Evolutionary conservation across 2,329 filamentous ascomycete genomes (phyloP).

Genomic region (Helminthosporium solani): DNA sequence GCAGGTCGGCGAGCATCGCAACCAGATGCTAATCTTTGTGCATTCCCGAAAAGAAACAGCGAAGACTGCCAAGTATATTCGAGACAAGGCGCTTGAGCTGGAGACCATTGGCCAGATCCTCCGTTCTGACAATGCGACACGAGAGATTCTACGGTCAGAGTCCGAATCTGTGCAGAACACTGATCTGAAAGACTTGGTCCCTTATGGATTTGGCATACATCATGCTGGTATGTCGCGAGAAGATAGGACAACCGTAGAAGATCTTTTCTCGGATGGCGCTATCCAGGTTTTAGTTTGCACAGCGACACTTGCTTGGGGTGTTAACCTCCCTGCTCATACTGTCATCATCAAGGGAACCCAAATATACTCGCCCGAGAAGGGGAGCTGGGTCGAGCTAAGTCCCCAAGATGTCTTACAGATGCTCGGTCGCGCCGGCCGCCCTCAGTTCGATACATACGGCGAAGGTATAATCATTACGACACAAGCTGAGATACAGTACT

Average conservation of each 20-base stretch:
- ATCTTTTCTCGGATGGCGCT: slow-evolving; percentile 85
- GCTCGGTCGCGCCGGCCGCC: slow-evolving; percentile 93
- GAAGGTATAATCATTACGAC: slow-evolving; percentile 99
- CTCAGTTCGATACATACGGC: slow-evolving; percentile 95
- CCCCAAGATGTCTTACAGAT: slow-evolving; percentile 98
- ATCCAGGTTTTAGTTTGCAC: slow-evolving; percentile 97
- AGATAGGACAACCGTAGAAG: slow-evolving; percentile 94
- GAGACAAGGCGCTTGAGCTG: slow-evolving; percentile 94
- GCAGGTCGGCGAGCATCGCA: slow-evolving; percentile 86
- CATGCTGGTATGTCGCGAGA: slow-evolving; percentile 95
- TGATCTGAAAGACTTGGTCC: slow-evolving; percentile 89
- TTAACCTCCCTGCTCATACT: slow-evolving; percentile 95
- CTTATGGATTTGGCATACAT: slow-evolving; percentile 97
- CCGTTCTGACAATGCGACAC: slow-evolving; percentile 85
- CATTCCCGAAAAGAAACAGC: slow-evolving; percentile 98
- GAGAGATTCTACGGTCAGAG: slow-evolving; percentile 84
- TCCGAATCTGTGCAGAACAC: slow-evolving; percentile 78
- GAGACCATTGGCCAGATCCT: slow-evolving; percentile 97
- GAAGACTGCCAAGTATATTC: slow-evolving; percentile 93
- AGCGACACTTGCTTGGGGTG: slow-evolving; percentile 97
- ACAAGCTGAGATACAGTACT: slow-evolving; percentile 93
- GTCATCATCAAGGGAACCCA: slow-evolving; percentile 99
- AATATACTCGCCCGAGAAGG: slow-evolving; percentile 97
- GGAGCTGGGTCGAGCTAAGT: slow-evolving; percentile 96
- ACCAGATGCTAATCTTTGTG: slow-evolving; percentile 99